phyloP scores from a whole-genome alignment of 2,329 filamentous ascomycete species.

The Aspergillus candidus region DNA sequence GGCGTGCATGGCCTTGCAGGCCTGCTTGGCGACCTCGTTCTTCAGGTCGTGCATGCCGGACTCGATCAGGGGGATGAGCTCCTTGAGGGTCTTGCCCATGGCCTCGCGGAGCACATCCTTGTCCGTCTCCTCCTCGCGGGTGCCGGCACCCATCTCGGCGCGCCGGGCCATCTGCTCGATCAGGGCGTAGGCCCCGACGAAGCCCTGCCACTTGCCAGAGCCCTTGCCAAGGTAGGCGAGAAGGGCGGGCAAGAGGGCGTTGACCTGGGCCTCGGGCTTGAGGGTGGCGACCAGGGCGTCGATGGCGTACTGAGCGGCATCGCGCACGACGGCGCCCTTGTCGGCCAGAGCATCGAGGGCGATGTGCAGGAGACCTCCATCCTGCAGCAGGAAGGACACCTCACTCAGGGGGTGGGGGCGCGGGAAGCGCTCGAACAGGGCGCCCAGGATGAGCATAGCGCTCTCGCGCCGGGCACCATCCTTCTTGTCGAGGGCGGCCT shows the following conservation, averaged over 20 bases:
- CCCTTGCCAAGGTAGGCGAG: slow-evolving; percentile 70
- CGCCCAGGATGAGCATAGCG: slow-evolving; percentile 89
- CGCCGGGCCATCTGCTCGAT: slow-evolving; percentile 93
- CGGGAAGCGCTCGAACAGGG: slow-evolving; percentile 85
- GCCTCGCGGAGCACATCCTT: slow-evolving; percentile 86
- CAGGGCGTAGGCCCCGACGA: slow-evolving; percentile 76
- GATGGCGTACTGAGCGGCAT: slow-evolving; percentile 88
- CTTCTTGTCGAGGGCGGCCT: slow-evolving; percentile 92
- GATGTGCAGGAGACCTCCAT: slow-evolving; percentile 64
- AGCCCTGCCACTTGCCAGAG: slow-evolving; percentile 95
- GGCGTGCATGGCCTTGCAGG: slow-evolving; percentile 85
- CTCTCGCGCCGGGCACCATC: slow-evolving; percentile 77
- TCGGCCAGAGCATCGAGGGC: slow-evolving; percentile 83
- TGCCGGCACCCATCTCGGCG: slow-evolving; percentile 77
- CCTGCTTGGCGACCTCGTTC: slow-evolving; percentile 73
- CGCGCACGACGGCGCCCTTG: slow-evolving; percentile 80
- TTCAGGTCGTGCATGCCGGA: slow-evolving; percentile 96
- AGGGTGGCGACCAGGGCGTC: slow-evolving; percentile 79
- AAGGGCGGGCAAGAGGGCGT: slow-evolving; percentile 72
- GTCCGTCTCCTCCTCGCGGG: slow-evolving; percentile 74
- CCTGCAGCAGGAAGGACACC: slow-evolving; percentile 73
- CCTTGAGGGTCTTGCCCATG: slow-evolving; percentile 74
- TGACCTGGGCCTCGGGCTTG: slow-evolving; percentile 73
- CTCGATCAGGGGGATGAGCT: slow-evolving; percentile 86
- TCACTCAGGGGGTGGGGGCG: slow-evolving; percentile 71